These are phyloP conservation scores for Phytophthora colocasiae DNA, from an alignment of 352 stramenopile genomes.

Conservation along the genomic window DNA sequence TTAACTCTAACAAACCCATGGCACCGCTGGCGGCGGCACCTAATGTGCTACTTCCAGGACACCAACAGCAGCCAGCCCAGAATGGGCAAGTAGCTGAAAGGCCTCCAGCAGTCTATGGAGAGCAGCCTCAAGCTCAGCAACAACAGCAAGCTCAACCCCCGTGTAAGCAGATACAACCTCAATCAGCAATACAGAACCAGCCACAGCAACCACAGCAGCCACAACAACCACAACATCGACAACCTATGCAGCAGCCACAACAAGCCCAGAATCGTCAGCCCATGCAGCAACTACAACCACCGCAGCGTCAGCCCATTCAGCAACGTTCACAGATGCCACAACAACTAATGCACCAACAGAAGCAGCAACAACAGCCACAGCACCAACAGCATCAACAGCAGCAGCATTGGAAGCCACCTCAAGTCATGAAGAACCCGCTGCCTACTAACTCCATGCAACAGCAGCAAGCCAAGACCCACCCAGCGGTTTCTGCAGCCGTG, in stretches of 20 bases:
- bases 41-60: constrained; percentile 25
- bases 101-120: constrained; percentile 5
- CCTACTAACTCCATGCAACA: constrained; percentile 31
- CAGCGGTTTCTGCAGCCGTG: constrained; percentile 12
- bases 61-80: constrained; percentile 16
- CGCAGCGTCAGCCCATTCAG: neutral
- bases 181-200: constrained; percentile 9
- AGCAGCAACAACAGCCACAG: constrained; percentile 18
- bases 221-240: constrained; percentile 7
- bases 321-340: constrained; percentile 13
- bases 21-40: constrained; percentile 27
- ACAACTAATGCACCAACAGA: constrained; percentile 9
- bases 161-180: constrained; percentile 9
- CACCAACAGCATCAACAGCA: constrained; percentile 26
- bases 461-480: constrained; percentile 11
- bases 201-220: constrained; percentile 7
- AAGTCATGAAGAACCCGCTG: constrained; percentile 28
- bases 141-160: constrained; percentile 10
- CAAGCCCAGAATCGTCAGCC: neutral
- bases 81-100: neutral
- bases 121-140: constrained; percentile 15
- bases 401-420: constrained; percentile 42
- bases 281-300: constrained; percentile 3
- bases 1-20: constrained; percentile 60
- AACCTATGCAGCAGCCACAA: constrained; percentile 5